phyloP scores from a whole-genome alignment of 805 yeast genomes.

The Candida insectalens region DNA sequence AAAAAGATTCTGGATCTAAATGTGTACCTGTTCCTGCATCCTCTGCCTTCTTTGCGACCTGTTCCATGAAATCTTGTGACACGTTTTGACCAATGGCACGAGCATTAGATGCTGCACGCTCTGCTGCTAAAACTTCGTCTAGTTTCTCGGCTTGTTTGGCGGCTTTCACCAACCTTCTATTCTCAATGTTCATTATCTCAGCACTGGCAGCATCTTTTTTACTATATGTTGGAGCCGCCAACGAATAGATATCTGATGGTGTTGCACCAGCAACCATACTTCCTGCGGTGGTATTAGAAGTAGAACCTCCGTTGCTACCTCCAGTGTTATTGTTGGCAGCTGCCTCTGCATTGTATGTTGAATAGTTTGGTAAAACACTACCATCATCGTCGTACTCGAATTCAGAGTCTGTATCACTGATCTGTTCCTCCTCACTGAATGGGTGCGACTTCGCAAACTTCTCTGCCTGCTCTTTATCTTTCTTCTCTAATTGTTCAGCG shows the following conservation, averaged over 20 bases:
- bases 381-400: conserved; percentile 56
- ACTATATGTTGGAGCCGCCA: conserved; percentile 1
- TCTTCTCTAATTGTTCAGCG: conserved; percentile 1
- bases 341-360: conserved; percentile 13
- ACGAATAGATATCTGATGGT: background rate
- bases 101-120: conserved; percentile 52
- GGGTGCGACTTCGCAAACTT: background rate
- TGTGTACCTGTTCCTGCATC: conserved; percentile 33
- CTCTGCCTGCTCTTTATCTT: conserved; percentile 9
- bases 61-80: conserved; percentile 21
- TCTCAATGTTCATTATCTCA: conserved; percentile 14
- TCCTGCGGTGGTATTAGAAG: background rate
- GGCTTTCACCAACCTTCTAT: conserved; percentile 29
- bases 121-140: conserved; percentile 48
- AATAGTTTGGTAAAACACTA: conserved; percentile 46
- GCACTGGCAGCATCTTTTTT: conserved; percentile 11
- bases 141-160: conserved; percentile 38
- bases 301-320: background rate
- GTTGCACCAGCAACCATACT: conserved; percentile 13
- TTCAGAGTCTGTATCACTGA: conserved; percentile 50
- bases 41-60: conserved; percentile 22
- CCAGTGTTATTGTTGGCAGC: background rate
- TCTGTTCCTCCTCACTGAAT: conserved; percentile 48
- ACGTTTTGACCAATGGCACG: conserved; percentile 27
- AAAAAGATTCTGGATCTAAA: conserved; percentile 33